Evolutionary conservation across 495 filamentous ascomycete genomes (phyloP).

Genomic region (Mytilinidion resinicola): DNA sequence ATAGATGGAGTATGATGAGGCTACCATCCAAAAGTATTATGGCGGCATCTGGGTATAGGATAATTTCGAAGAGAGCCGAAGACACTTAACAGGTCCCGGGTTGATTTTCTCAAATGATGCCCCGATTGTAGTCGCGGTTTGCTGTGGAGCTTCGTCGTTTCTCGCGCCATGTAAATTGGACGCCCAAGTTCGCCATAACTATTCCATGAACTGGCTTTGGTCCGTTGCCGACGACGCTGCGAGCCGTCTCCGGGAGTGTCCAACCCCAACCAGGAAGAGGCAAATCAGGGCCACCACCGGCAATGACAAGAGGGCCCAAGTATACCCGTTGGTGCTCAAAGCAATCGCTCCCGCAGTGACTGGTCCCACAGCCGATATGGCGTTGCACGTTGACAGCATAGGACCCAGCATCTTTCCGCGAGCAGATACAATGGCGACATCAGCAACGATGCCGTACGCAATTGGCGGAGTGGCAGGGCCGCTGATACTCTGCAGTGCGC

Average conservation of each 20-base stretch:
- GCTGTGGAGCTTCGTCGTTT: too few relatives aligned
- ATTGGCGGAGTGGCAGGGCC: neutral
- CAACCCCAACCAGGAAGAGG: neutral
- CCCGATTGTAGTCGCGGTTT: too few relatives aligned
- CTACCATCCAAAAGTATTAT: too few relatives aligned
- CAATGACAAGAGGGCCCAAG: neutral
- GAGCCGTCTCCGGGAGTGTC: neutral
- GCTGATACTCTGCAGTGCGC: neutral
- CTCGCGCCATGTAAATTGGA: too few relatives aligned
- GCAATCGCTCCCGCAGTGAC: neutral
- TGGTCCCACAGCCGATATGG: slow-evolving; percentile 18
- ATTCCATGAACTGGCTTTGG: too few relatives aligned
- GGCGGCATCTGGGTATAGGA: too few relatives aligned
- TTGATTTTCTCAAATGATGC: too few relatives aligned
- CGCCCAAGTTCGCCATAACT: too few relatives aligned
- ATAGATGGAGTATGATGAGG: too few relatives aligned
- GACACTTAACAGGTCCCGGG: too few relatives aligned
- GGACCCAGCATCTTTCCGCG: slow-evolving; percentile 3
- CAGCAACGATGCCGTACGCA: slow-evolving; percentile 3
- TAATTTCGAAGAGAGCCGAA: too few relatives aligned
- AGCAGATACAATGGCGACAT: neutral
- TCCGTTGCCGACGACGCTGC: slow-evolving; percentile 2
- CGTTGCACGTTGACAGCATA: slow-evolving; percentile 3
- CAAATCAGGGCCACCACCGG: neutral
- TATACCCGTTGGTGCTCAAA: neutral